phyloP scores from a whole-genome alignment of 805 yeast genomes.

The Starmerella sp. region DNA sequence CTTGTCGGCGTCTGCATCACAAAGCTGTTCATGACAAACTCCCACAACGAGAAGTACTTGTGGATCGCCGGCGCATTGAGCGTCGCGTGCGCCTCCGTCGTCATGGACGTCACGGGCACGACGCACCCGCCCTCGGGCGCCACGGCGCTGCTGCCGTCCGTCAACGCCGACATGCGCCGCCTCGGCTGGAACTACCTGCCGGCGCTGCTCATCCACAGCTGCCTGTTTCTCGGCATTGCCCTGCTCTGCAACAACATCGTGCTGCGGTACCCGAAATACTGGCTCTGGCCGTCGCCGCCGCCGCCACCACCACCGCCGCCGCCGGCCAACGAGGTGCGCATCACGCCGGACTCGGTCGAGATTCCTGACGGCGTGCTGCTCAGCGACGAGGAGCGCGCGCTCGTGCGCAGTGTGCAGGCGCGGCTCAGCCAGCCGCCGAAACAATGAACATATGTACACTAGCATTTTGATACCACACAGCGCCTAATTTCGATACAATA shows the following conservation, averaged over 20 bases:
- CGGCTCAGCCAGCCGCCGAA: neutral
- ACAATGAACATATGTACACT: neutral
- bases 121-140: constrained; percentile 70
- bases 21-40: constrained; percentile 41
- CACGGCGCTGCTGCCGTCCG: constrained; percentile 46
- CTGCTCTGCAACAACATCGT: constrained; percentile 43
- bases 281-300: constrained; percentile 31
- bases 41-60: constrained; percentile 36
- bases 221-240: constrained; percentile 41
- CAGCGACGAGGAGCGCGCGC: constrained; percentile 1
- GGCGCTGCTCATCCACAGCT: constrained; percentile 39
- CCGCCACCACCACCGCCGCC: constrained; percentile 2
- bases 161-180: constrained; percentile 35
- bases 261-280: constrained; percentile 44
- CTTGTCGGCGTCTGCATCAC: constrained; percentile 44
- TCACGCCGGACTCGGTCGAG: neutral
- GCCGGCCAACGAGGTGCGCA: neutral
- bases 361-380: neutral
- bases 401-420: neutral
- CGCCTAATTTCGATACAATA: too few relatives aligned
- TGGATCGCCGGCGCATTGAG: constrained; percentile 51
- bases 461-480: too few relatives aligned
- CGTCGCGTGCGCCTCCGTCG: constrained; percentile 43
- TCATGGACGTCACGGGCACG: constrained; percentile 43
- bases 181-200: constrained; percentile 63